Evolutionary conservation across 1,284 basidiomycete genomes (phyloP), one percentile per base, ranked within the genome.

Genomic region (Puccinia brachypodii): DNA sequence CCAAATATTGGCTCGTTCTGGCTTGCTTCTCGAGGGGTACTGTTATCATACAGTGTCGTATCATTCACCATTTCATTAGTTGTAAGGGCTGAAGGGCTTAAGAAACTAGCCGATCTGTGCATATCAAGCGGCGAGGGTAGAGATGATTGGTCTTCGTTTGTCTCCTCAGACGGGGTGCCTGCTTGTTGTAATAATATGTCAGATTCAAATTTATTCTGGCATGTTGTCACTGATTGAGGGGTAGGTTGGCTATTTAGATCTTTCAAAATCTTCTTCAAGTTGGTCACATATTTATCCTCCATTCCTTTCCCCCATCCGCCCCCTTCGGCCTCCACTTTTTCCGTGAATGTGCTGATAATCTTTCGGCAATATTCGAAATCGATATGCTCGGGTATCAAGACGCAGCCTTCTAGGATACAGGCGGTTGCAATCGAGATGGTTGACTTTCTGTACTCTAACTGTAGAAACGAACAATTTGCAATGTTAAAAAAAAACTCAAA

Each of bases 331-430:
- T 47, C 42, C n/a, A 76, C 25, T 28, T 76, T 58, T 33, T 64
- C 58, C 62, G 74, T 38, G 38, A 76, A 64, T 33, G 58, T 36
- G 9, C 64, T 64, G 74, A 76, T 76, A 14, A 64, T 44, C 9
- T 64, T 42, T 64, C 58, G 44, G 38, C 74, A 76, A 42, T 62
- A 25, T 25, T 42, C 58, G 47, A 76, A 44, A 33, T 76, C 62
- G 38, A 76, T 47, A 76, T 76, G 74, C 25, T 76, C 74, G 42
- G 74, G 74, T 76, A 76, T 76, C 58, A 76, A 76, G 4, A 64
- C 9, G 44, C 58, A 76, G 38, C 58, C 31, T 76, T 76, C 74
- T 6, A 64, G 40, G 38, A 76, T 76, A 64, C 74, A 76, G 7
- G 74, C 74, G 25, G 74, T 76, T 22, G 74, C 74, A 60, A 76